Evolutionary conservation across 2,329 filamentous ascomycete species (phyloP).

Genomic region (Capronia americana): DNA sequence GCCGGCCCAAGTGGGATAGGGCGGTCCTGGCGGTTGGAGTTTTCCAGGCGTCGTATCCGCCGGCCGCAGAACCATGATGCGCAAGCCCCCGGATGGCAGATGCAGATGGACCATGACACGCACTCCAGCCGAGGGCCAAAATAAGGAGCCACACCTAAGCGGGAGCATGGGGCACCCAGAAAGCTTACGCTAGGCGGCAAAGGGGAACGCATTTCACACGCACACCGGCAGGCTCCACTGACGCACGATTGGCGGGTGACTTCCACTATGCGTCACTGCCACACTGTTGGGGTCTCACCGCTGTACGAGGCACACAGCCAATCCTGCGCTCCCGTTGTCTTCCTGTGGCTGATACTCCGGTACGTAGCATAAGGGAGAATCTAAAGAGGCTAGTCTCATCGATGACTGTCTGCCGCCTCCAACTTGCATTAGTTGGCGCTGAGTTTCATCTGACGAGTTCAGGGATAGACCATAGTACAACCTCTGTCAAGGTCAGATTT

Average conservation of each 20-base stretch:
- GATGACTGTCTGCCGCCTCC: no score
- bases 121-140: background rate
- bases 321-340: no score
- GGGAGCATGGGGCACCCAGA: background rate
- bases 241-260: background rate
- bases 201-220: background rate
- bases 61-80: background rate
- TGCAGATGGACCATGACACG: background rate
- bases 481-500: no score
- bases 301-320: no score
- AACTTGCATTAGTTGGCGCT: no score
- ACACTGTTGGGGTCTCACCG: no score
- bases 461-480: no score
- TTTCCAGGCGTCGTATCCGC: conserved; percentile 2
- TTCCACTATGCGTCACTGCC: background rate
- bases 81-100: conserved; percentile 4
- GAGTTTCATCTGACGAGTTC: no score
- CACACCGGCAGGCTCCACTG: background rate
- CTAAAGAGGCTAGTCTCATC: no score
- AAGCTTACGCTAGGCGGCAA: background rate
- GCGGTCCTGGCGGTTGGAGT: background rate
- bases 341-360: no score
- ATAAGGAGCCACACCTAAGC: background rate
- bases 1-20: background rate
- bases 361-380: no score